Evolutionary conservation across 2,329 filamentous ascomycete genomes (phyloP).

Genomic region (Fusarium verticillioides): DNA sequence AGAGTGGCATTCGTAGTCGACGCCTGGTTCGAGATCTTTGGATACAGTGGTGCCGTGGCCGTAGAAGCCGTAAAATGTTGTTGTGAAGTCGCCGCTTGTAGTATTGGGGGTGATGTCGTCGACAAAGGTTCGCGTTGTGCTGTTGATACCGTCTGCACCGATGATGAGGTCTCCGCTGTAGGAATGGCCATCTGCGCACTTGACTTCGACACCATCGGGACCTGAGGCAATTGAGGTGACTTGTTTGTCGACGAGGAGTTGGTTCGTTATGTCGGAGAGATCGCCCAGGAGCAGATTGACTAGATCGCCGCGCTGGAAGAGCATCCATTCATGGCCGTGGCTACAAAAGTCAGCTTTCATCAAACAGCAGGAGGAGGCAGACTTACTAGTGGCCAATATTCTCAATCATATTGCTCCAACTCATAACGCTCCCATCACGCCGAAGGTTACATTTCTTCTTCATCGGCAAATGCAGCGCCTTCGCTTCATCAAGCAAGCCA

Average conservation of each 20-base stretch:
- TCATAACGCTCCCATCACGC: constrained; percentile 11
- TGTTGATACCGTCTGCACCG: constrained; percentile 35
- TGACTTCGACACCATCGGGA: constrained; percentile 5
- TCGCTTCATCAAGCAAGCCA: constrained; percentile 9
- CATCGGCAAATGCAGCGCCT: constrained; percentile 2
- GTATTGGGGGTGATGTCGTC: background rate
- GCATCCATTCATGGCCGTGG: constrained; percentile 33
- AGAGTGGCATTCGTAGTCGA: constrained; percentile 20
- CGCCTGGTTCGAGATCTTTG: background rate
- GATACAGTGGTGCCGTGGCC: constrained; percentile 7
- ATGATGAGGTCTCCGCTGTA: constrained; percentile 28
- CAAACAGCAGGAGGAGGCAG: accelerated
- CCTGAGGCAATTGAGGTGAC: constrained; percentile 3
- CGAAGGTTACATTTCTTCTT: constrained; percentile 24
- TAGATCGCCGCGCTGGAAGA: constrained; percentile 28
- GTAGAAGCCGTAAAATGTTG: constrained; percentile 27
- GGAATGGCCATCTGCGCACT: constrained; percentile 20
- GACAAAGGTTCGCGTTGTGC: constrained; percentile 10
- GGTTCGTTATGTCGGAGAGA: constrained; percentile 4
- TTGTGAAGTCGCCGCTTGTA: background rate
- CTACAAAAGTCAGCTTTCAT: background rate
- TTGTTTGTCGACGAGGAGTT: constrained; percentile 21
- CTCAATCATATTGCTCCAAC: constrained; percentile 31
- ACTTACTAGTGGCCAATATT: constrained; percentile 20
- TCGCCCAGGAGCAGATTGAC: constrained; percentile 23